Base-by-base conservation (phyloP, 1,139 yeast genomes). In the Wickerhamomyces sp. region DNA sequence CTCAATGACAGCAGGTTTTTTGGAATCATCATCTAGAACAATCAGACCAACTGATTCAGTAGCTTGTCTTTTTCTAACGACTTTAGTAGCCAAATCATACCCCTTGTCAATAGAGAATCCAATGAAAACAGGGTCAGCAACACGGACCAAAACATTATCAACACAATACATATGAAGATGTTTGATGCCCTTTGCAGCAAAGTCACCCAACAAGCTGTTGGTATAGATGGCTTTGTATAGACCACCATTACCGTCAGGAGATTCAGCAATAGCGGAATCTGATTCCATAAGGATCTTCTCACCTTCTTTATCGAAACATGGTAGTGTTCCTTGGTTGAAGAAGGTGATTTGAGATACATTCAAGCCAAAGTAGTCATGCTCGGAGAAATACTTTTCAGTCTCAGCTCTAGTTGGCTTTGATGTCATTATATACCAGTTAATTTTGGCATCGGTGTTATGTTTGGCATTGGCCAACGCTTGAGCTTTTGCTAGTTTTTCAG, bases 221-320 rank as follows among this genome's bases (percentile, higher is more conserved):
- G 76, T 76, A 55, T 71, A 69, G 38, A 94, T 74, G 3, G 97
- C 98, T 60, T 81, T 84, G 70, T 94, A 94, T 47, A 94, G 72
- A 1, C 99, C 99, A 47, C 99, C 99, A 63, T 94, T 94, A 2
- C 99, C 99, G 65, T 94, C 98, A 2, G 99, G 99, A 11, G 97
- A 88, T 58, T 87, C 87, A 34, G 91, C 83, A 40, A 88, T 75
- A 40, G 73, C 67, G 40, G 68, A 61, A 43, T 75, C 69, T 8
- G 78, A 63, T 51, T 79, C 80, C 58, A 90, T 59, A 48, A 91
- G 73, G 56, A 94, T 78, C 61, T 84, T 78, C 29, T 73, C 61
- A 34, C 98, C 99, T 33, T 78, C 78, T 43, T 71, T 60, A 57
- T 80, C 78, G 57, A 94, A 81, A 54, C 98, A 95, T 15, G 99